Conservation (phyloP, 2,329 filamentous ascomycete species). For the Chaetomium sp. region DNA sequence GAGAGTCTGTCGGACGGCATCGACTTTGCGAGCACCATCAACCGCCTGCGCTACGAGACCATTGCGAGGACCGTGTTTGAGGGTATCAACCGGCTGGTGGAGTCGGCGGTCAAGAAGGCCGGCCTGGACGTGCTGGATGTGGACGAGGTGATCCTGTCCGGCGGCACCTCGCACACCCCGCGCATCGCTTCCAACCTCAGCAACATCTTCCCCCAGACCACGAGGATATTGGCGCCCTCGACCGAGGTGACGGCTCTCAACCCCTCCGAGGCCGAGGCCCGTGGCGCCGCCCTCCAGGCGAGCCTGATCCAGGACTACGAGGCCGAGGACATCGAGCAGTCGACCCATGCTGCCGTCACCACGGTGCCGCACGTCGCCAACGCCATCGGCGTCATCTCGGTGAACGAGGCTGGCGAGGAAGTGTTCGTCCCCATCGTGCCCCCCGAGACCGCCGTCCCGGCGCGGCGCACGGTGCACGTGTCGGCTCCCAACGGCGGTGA, state of each 20-base stretch:
- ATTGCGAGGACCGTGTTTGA: slow-evolving; percentile 83
- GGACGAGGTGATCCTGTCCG: slow-evolving; percentile 90
- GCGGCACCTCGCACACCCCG: slow-evolving; percentile 90
- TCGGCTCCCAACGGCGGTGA: slow-evolving; percentile 79
- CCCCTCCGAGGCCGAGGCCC: slow-evolving; percentile 84
- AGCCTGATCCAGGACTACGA: slow-evolving; percentile 95
- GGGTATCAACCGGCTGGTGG: slow-evolving; percentile 82
- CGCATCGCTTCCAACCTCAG: slow-evolving; percentile 83
- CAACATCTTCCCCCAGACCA: slow-evolving; percentile 78
- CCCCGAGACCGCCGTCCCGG: slow-evolving; percentile 86
- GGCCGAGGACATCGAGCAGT: slow-evolving; percentile 89
- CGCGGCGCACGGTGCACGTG: slow-evolving; percentile 81
- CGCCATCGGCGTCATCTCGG: slow-evolving; percentile 81
- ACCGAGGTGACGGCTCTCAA: slow-evolving; percentile 80
- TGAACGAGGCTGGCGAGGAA: slow-evolving; percentile 58
- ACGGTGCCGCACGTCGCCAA: slow-evolving; percentile 88
- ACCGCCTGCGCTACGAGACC: slow-evolving; percentile 90
- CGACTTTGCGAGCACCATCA: slow-evolving; percentile 90
- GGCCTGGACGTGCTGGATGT: slow-evolving; percentile 89
- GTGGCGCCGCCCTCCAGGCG: slow-evolving; percentile 93
- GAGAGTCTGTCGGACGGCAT: slow-evolving; percentile 87
- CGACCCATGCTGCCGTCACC: slow-evolving; percentile 91
- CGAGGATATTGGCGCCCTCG: slow-evolving; percentile 78
- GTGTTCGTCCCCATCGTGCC: slow-evolving; percentile 80
- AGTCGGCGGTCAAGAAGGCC: slow-evolving; percentile 87